Evolutionary conservation across 1,139 yeast genomes (phyloP).

Genomic region (Hyphopichia wangnamkhiaoensis): DNA sequence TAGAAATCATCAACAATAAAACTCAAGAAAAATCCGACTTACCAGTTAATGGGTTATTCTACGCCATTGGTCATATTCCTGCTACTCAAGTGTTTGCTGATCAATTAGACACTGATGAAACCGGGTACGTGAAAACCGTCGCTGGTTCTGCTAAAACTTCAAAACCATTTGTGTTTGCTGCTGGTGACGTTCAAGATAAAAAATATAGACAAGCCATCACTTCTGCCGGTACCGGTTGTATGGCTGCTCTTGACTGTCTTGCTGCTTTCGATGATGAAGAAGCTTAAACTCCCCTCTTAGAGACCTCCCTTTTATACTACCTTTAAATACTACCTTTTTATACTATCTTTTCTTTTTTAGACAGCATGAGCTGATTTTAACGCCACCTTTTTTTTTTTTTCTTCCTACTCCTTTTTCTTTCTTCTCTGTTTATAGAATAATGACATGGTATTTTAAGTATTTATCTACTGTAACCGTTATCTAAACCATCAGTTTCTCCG

Average conservation of each 20-base stretch:
- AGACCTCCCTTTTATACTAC: background rate
- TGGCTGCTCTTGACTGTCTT: constrained; percentile 96
- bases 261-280: constrained; percentile 56
- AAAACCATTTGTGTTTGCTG: constrained; percentile 93
- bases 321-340: background rate
- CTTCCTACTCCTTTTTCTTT: background rate
- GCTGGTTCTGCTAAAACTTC: constrained; percentile 90
- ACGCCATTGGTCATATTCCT: constrained; percentile 97
- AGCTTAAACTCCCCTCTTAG: constrained; percentile 14
- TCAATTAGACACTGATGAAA: constrained; percentile 82
- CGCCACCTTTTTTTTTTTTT: background rate
- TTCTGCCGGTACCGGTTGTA: constrained; percentile 98
- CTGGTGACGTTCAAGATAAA: constrained; percentile 98
- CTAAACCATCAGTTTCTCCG: background rate
- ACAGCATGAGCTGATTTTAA: background rate
- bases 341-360: background rate
- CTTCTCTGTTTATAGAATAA: background rate
- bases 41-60: constrained; percentile 87
- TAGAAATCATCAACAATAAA: constrained; percentile 67
- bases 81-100: constrained; percentile 77
- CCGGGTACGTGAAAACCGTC: constrained; percentile 82
- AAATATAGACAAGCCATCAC: constrained; percentile 98
- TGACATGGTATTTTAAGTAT: too few species aligned
- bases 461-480: too few species aligned
- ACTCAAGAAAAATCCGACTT: constrained; percentile 70